Percentiles rank a stretch among this genome's conserved stretches.
phyloP scores from a whole-genome alignment of 768 basidiomycete species.

The Pleurotus ostreatus region DNA sequence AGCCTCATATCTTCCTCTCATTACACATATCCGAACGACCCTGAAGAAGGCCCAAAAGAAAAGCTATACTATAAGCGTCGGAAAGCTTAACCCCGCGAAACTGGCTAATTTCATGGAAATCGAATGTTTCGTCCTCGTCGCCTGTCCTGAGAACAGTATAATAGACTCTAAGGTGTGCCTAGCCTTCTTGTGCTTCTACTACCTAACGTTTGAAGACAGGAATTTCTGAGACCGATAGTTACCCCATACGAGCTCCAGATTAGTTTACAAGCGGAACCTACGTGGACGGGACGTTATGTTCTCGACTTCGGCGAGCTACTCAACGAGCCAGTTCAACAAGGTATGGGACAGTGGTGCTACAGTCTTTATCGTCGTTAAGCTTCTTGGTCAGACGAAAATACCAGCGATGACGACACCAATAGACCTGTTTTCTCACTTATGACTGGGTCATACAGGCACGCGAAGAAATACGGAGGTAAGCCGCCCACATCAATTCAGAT shows the following conservation, averaged over 20 bases:
- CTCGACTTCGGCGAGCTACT: constrained; percentile 71
- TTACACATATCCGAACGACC: constrained; percentile 72
- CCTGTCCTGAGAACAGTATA: constrained; percentile 90
- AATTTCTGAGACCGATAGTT: constrained; percentile 86
- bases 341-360: background rate
- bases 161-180: constrained; percentile 60
- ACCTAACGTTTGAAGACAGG: constrained; percentile 38
- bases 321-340: constrained; percentile 20
- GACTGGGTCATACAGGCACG: constrained; percentile 81
- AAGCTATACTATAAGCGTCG: constrained; percentile 91
- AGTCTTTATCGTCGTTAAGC: background rate
- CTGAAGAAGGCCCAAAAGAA: constrained; percentile 75
- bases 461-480: constrained; percentile 57
- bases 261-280: constrained; percentile 65
- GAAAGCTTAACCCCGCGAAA: constrained; percentile 92
- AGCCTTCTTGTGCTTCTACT: background rate
- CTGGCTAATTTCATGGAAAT: constrained; percentile 95
- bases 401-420: constrained; percentile 54
- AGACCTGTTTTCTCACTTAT: constrained; percentile 81
- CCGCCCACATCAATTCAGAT: background rate
- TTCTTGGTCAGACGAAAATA: constrained; percentile 19
- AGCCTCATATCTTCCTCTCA: constrained; percentile 86
- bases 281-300: constrained; percentile 76
- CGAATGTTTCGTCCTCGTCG: constrained; percentile 92
- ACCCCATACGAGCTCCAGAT: constrained; percentile 90